Percentiles rank a stretch among this genome's conserved stretches.
Evolutionary conservation across 768 basidiomycete species (phyloP).

Genomic region (Tricholoma sp.): DNA sequence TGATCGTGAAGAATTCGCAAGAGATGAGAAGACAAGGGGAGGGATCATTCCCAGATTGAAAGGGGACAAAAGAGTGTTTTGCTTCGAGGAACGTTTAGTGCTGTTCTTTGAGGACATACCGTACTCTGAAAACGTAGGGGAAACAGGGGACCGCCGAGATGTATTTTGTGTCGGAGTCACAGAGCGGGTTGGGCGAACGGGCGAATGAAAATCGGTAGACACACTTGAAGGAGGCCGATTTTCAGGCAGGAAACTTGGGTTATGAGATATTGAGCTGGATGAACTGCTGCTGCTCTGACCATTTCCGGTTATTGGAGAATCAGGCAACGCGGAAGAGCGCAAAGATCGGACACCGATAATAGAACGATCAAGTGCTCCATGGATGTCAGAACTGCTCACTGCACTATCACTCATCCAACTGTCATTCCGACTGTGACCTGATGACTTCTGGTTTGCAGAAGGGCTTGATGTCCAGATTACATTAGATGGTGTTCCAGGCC

Average conservation of each 20-base stretch:
- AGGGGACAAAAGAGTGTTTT: slow-evolving; percentile 45
- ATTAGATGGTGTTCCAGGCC: slow-evolving; percentile 66
- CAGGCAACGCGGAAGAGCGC: slow-evolving; percentile 53
- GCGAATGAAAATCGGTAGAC: slow-evolving; percentile 47
- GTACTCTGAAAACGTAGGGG: slow-evolving; percentile 43
- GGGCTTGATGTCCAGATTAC: slow-evolving; percentile 57
- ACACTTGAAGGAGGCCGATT: slow-evolving; percentile 43
- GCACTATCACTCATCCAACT: slow-evolving; percentile 49
- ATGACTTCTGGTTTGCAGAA: slow-evolving; percentile 23
- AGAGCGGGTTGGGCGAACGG: slow-evolving; percentile 43
- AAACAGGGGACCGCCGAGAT: slow-evolving; percentile 45
- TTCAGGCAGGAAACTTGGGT: slow-evolving; percentile 22
- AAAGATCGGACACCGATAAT: slow-evolving; percentile 43
- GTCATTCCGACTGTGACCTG: slow-evolving; percentile 49
- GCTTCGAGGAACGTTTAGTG: slow-evolving; percentile 51
- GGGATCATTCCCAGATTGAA: slow-evolving; percentile 48
- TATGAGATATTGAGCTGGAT: slow-evolving; percentile 24
- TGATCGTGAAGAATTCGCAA: slow-evolving; percentile 71
- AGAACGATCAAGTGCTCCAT: slow-evolving; percentile 30
- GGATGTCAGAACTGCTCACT: slow-evolving; percentile 26
- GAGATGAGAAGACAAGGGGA: slow-evolving; percentile 61
- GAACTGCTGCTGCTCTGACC: slow-evolving; percentile 27
- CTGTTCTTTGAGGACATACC: slow-evolving; percentile 35
- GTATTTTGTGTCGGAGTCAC: slow-evolving; percentile 61
- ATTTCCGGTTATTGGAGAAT: slow-evolving; percentile 46